These are phyloP conservation scores for Chaetothyriales sp. DNA, from an alignment of 2,329 filamentous ascomycete genomes.

Conservation along the genomic window DNA sequence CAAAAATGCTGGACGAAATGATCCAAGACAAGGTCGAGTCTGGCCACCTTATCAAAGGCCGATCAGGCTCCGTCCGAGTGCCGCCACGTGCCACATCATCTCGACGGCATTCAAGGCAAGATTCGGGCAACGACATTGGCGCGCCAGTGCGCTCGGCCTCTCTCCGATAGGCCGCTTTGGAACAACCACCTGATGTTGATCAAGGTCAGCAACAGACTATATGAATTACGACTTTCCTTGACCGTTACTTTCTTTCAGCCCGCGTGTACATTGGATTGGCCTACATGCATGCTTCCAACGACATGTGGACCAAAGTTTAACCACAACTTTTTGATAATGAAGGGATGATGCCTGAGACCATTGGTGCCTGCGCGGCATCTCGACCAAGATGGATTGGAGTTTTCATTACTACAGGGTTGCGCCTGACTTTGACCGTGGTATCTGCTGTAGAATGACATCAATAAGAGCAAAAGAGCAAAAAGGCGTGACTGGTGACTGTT, in stretches of 20 bases:
- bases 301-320: not conserved
- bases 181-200: not conserved
- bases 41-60: conserved; percentile 55
- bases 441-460: not conserved
- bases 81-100: conserved; percentile 20
- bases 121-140: conserved; percentile 5
- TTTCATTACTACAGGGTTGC: not conserved
- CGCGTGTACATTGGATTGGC: not conserved
- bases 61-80: conserved; percentile 53
- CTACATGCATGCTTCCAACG: not conserved
- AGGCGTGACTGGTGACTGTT: not conserved
- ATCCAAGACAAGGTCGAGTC: conserved; percentile 75
- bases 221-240: not conserved
- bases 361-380: not conserved
- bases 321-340: not conserved
- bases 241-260: not conserved
- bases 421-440: not conserved
- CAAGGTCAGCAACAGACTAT: not conserved
- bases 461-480: not conserved
- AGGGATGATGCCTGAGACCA: not conserved
- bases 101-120: conserved; percentile 18
- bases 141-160: not conserved
- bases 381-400: not conserved
- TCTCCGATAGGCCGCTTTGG: not conserved
- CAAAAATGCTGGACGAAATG: conserved; percentile 88